These are phyloP conservation scores for Stereum hirsutum DNA, from an alignment of 1,284 basidiomycete species.

Conservation along the genomic window DNA sequence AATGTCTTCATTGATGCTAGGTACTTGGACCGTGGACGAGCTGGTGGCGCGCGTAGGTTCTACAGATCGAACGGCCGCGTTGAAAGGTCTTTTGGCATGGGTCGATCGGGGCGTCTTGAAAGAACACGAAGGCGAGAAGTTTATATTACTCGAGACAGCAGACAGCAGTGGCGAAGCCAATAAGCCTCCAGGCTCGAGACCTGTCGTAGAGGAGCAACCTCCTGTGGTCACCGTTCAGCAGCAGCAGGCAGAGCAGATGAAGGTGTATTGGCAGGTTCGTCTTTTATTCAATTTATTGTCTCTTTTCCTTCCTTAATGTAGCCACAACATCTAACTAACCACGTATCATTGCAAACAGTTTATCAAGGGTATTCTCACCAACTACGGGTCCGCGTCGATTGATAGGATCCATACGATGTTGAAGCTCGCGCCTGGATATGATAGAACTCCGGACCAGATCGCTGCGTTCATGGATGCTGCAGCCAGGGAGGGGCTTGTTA, in stretches of 20 bases:
- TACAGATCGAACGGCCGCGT: slow-evolving; percentile 50
- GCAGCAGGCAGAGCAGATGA: slow-evolving; percentile 78
- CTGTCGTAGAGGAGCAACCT: slow-evolving; percentile 35
- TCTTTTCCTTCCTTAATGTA: slow-evolving; percentile 6
- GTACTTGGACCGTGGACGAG: slow-evolving; percentile 59
- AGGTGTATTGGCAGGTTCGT: slow-evolving; percentile 75
- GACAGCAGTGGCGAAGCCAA: slow-evolving; percentile 27
- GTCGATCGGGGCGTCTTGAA: slow-evolving; percentile 73
- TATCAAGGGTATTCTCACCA: slow-evolving; percentile 80
- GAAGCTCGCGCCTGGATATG: slow-evolving; percentile 71
- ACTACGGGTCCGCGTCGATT: slow-evolving; percentile 62
- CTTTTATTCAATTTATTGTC: slow-evolving; percentile 1
- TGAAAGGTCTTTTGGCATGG: slow-evolving; percentile 80
- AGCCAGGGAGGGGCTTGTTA: slow-evolving; percentile 66
- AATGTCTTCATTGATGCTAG: no score
- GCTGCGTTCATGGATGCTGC: slow-evolving; percentile 71
- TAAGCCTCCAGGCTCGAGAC: slow-evolving; percentile 12
- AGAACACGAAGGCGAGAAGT: slow-evolving; percentile 49
- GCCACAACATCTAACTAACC: neutral
- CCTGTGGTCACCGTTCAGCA: slow-evolving; percentile 54
- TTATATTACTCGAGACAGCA: slow-evolving; percentile 53
- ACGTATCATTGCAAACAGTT: slow-evolving; percentile 33
- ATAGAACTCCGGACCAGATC: slow-evolving; percentile 70
- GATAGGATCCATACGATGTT: slow-evolving; percentile 81
- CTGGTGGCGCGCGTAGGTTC: slow-evolving; percentile 55